Conservation (phyloP, 2,329 filamentous ascomycete genomes). For the Verticillium nonalfalfae region DNA sequence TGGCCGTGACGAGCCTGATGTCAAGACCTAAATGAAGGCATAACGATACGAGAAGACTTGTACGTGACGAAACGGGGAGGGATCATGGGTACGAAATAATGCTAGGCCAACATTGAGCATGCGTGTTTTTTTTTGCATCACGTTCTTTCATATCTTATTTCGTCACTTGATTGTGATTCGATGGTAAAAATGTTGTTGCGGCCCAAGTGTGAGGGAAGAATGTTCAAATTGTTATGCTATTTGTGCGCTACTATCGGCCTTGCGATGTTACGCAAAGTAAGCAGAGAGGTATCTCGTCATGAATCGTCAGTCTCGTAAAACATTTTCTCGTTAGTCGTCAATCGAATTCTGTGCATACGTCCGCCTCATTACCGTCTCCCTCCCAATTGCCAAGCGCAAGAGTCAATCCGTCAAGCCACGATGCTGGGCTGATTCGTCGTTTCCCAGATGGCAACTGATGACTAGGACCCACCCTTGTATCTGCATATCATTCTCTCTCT, state of each 20-base stretch:
- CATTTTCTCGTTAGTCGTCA: background rate
- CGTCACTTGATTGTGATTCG: background rate
- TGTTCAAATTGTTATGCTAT: background rate
- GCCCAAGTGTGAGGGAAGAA: background rate
- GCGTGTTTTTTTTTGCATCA: background rate
- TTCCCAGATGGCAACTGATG: too few species aligned
- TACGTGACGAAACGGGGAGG: background rate
- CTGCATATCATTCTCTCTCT: too few species aligned
- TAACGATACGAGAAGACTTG: background rate
- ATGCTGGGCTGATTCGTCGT: background rate
- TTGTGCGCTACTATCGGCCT: background rate
- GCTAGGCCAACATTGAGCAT: background rate
- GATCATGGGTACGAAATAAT: background rate
- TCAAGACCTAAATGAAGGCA: slow-evolving; percentile 68
- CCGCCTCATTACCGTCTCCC: too few species aligned
- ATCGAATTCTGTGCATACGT: background rate
- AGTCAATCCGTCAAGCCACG: too few species aligned
- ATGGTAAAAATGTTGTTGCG: background rate
- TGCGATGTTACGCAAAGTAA: background rate
- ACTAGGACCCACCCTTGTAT: too few species aligned
- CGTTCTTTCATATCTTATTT: background rate
- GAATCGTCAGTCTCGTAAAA: background rate
- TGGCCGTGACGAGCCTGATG: slow-evolving; percentile 87
- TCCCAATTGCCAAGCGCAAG: too few species aligned
- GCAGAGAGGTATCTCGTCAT: background rate